Conservation (phyloP, 2,329 filamentous ascomycete genomes). For the Diaporthe helianthi region DNA sequence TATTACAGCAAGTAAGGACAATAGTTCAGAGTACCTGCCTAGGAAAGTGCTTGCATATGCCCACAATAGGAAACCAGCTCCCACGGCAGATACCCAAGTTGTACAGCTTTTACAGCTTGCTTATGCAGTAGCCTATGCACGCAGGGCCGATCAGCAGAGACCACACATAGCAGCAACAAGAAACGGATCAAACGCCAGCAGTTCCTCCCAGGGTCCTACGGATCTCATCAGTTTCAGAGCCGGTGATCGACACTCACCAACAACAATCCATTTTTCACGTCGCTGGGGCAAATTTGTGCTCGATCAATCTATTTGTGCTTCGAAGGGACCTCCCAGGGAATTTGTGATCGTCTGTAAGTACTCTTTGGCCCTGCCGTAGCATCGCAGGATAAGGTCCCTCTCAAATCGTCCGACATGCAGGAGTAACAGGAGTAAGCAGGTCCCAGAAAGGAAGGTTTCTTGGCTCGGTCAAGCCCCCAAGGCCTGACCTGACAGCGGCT, state of each 20-base stretch:
- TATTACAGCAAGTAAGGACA: no score
- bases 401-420: no score
- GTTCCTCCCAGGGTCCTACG: conserved; percentile 15
- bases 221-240: neutral
- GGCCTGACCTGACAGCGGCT: neutral
- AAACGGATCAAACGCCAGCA: neutral
- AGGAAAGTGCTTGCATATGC: conserved; percentile 4
- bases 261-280: neutral
- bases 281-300: neutral
- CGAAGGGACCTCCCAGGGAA: neutral
- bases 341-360: neutral
- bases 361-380: neutral
- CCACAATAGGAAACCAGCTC: neutral
- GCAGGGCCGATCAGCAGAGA: neutral
- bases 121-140: neutral
- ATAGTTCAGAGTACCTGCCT: neutral
- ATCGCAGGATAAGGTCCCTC: neutral
- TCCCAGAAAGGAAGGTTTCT: neutral
- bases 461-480: neutral
- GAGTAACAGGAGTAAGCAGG: neutral
- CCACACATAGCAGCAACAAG: neutral
- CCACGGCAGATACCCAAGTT: neutral
- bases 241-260: neutral
- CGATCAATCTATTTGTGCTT: neutral
- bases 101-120: no score